Evolutionary conservation across 202 grass and related monocot genomes (phyloP).

Genomic region (Saccharum hybrid): DNA sequence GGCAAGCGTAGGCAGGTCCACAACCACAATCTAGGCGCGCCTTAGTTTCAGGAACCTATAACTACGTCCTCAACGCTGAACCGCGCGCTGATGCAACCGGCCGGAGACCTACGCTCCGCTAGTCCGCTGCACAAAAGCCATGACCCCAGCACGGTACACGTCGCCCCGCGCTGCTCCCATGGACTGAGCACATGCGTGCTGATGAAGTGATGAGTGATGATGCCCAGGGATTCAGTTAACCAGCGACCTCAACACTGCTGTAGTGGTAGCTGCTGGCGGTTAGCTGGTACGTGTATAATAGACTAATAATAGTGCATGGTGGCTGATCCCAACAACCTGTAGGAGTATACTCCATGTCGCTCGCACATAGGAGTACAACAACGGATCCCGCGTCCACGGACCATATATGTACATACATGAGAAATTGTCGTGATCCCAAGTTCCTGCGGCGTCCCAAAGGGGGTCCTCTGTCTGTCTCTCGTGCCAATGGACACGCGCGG

Average conservation of each 20-base stretch:
- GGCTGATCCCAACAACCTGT: no score
- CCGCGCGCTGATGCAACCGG: slow-evolving; percentile 7
- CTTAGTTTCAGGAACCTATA: background rate
- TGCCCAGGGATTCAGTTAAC: no score
- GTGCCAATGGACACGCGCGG: background rate
- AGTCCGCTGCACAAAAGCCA: background rate
- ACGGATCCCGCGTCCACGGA: background rate
- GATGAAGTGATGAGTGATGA: no score
- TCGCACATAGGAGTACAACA: background rate
- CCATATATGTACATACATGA: background rate
- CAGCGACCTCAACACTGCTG: no score
- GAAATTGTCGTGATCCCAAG: background rate
- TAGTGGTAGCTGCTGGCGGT: no score
- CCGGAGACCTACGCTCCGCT: background rate
- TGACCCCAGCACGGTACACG: slow-evolving; percentile 23
- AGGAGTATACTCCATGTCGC: no score
- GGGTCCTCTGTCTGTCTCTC: background rate
- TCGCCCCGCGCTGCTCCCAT: background rate
- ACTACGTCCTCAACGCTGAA: background rate
- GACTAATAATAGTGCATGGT: no score
- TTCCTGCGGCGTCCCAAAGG: background rate
- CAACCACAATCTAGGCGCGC: background rate
- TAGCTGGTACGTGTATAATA: no score
- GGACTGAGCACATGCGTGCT: no score
- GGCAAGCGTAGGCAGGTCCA: no score